phyloP scores from a whole-genome alignment of 1,284 basidiomycete genomes.

The Pisolithus thermaeus region DNA sequence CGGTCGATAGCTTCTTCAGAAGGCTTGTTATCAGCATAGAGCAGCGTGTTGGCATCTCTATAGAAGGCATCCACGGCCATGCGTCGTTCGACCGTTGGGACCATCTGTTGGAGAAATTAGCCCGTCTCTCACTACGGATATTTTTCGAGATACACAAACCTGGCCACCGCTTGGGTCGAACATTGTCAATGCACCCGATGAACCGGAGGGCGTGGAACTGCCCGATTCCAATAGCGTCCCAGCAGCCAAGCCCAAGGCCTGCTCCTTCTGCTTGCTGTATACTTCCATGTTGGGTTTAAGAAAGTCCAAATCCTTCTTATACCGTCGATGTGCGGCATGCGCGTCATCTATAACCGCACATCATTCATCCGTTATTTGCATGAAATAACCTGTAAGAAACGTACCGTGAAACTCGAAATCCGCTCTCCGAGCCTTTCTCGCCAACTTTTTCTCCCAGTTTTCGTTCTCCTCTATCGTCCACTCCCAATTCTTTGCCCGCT shows the following conservation, averaged over 20 bases:
- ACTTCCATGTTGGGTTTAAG: conserved; percentile 83
- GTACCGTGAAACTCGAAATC: conserved; percentile 79
- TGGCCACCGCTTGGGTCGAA: conserved; percentile 46
- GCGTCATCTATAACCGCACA: conserved; percentile 64
- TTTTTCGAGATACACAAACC: conserved; percentile 29
- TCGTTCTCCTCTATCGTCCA: conserved; percentile 95
- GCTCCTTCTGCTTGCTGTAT: conserved; percentile 85
- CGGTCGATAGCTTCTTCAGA: conserved; percentile 92
- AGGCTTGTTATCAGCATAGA: conserved; percentile 93
- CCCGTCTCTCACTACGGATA: conserved; percentile 4
- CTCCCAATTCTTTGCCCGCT: conserved; percentile 86
- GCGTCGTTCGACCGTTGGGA: conserved; percentile 52
- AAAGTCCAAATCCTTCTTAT: conserved; percentile 84
- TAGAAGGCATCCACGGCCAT: conserved; percentile 78
- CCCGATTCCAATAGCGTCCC: conserved; percentile 47
- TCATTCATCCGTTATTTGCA: neutral
- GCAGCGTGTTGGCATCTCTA: conserved; percentile 82
- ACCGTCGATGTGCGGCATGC: conserved; percentile 81
- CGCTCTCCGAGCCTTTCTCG: conserved; percentile 66
- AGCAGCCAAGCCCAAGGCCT: conserved; percentile 68
- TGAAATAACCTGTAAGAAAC: conserved; percentile 23
- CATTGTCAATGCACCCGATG: conserved; percentile 35
- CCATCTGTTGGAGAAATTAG: conserved; percentile 31
- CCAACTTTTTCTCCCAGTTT: conserved; percentile 85
- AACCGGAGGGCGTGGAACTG: conserved; percentile 27